Conservation (phyloP, 306 rosid genomes). For the Ammopiptanthus mongolicus region DNA sequence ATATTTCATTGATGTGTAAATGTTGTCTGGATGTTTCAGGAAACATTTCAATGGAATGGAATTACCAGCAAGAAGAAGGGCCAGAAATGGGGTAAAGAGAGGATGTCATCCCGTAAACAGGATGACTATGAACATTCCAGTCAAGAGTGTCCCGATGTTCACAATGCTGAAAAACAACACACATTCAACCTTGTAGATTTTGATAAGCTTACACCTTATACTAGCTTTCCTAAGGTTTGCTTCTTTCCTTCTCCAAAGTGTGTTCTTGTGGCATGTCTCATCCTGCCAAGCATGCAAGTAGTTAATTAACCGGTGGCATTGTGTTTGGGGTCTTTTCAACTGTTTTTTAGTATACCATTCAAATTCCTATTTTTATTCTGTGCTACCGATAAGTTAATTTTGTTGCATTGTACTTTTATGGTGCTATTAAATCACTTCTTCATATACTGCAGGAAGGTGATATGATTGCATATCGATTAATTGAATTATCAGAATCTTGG, state of each 20-base stretch:
- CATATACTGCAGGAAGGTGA: constrained; percentile 60
- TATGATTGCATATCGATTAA: constrained; percentile 74
- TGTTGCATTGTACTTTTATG: neutral
- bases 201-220: constrained; percentile 54
- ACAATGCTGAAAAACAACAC: constrained; percentile 33
- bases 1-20: neutral
- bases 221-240: constrained; percentile 66
- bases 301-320: neutral
- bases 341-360: constrained; percentile 17
- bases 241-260: neutral
- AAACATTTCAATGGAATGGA: constrained; percentile 78
- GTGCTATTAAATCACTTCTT: neutral
- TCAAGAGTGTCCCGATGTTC: constrained; percentile 33
- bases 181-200: constrained; percentile 42
- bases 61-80: constrained; percentile 88
- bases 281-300: neutral
- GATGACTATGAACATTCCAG: constrained; percentile 25
- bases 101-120: constrained; percentile 36
- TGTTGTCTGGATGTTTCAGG: constrained; percentile 51
- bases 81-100: constrained; percentile 93
- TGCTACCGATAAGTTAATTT: neutral
- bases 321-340: constrained; percentile 4
- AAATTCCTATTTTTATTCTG: constrained; percentile 5
- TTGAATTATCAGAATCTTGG: constrained; percentile 86
- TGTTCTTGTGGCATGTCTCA: neutral